Evolutionary conservation across 2,329 filamentous ascomycete genomes (phyloP).

Genomic region (Exophiala calicioides): DNA sequence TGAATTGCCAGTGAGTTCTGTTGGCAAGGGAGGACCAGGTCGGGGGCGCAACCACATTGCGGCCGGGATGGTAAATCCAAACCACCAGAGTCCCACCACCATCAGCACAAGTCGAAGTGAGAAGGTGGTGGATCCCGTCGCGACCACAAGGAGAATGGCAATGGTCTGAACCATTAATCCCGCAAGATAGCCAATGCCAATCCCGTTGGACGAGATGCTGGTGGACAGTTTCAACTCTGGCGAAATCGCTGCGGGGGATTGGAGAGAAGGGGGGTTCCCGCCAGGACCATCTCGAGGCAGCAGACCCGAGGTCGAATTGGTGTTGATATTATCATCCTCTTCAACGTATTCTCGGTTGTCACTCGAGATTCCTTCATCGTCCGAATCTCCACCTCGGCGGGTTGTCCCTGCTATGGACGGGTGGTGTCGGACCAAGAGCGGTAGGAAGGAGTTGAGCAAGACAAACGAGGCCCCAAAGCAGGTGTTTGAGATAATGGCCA

Average conservation of each 20-base stretch:
- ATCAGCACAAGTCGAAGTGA: constrained; percentile 85
- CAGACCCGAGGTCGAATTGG: constrained; percentile 28
- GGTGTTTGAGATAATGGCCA: constrained; percentile 89
- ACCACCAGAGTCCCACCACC: constrained; percentile 89
- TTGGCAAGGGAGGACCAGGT: constrained; percentile 77
- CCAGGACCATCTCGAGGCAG: constrained; percentile 35
- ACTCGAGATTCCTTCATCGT: constrained; percentile 7
- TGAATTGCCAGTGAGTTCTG: constrained; percentile 38
- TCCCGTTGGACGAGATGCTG: constrained; percentile 85
- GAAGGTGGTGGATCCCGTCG: constrained; percentile 75
- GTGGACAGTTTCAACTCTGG: constrained; percentile 80
- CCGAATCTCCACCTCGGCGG: constrained; percentile 1
- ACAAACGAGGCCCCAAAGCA: constrained; percentile 96
- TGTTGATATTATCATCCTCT: constrained; percentile 13
- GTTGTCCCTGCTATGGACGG: constrained; percentile 51
- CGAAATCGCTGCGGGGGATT: constrained; percentile 46
- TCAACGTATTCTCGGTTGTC: constrained; percentile 16
- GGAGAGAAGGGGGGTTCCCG: constrained; percentile 15
- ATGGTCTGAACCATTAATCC: constrained; percentile 81
- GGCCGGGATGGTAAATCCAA: constrained; percentile 83
- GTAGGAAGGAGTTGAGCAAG: constrained; percentile 90
- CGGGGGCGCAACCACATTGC: constrained; percentile 84
- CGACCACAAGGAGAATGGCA: constrained; percentile 74
- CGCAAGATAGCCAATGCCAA: constrained; percentile 90
- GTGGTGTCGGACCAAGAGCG: constrained; percentile 85